Percentiles rank a stretch among this genome's conserved stretches.
These are phyloP conservation scores for Arachis hypogaea DNA, from an alignment of 306 rosid genomes.

Conservation along the genomic window DNA sequence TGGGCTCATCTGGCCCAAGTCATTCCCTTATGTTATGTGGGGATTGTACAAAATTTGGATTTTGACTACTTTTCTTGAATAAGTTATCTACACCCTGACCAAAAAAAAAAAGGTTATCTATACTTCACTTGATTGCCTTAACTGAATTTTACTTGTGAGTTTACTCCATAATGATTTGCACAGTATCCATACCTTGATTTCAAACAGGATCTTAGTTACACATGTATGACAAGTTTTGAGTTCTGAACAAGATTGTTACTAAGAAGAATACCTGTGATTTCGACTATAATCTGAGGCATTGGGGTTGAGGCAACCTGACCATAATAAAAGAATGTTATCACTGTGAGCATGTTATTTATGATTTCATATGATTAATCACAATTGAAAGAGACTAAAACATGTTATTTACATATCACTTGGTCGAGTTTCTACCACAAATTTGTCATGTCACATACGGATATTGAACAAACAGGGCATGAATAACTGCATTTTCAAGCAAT, in stretches of 20 bases:
- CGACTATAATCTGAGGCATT: slow-evolving; percentile 36
- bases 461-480: slow-evolving; percentile 48
- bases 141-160: no score
- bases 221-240: not conserved
- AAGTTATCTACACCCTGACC: slow-evolving; percentile 12
- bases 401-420: slow-evolving; percentile 50
- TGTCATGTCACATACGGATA: slow-evolving; percentile 72
- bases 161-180: slow-evolving; percentile 56
- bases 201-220: slow-evolving; percentile 13
- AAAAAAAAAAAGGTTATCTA: no score
- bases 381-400: not conserved
- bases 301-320: slow-evolving; percentile 51
- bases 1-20: not conserved
- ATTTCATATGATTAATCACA: no score
- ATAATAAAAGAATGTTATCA: slow-evolving; percentile 34
- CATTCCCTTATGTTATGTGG: not conserved
- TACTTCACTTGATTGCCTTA: no score
- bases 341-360: not conserved
- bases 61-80: slow-evolving; percentile 4
- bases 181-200: slow-evolving; percentile 72
- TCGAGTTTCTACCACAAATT: slow-evolving; percentile 65
- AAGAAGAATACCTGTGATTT: no score
- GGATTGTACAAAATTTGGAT: slow-evolving; percentile 12
- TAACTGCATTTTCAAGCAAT: slow-evolving; percentile 47
- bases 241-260: no score